phyloP scores from a whole-genome alignment of 345 rosid genomes.

The Pistacia atlantica region DNA sequence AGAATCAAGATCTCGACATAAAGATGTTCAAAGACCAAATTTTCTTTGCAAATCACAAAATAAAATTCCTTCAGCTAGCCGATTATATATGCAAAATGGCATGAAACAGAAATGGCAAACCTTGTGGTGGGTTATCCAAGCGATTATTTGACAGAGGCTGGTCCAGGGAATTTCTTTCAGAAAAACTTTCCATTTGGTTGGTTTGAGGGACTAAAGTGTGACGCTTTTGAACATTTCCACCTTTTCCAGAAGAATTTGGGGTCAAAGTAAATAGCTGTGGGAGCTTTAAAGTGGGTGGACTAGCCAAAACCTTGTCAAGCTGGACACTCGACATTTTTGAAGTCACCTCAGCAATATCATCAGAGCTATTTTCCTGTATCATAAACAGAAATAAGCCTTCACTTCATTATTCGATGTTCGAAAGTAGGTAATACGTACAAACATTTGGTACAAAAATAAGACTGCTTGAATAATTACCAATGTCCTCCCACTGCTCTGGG shows the following conservation, averaged over 20 bases:
- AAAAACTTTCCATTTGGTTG: slow-evolving; percentile 59
- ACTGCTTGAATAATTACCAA: slow-evolving; percentile 46
- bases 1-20: slow-evolving; percentile 1
- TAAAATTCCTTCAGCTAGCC: slow-evolving; percentile 2
- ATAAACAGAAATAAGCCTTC: slow-evolving; percentile 8
- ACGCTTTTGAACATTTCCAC: slow-evolving; percentile 76
- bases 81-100: neutral
- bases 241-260: slow-evolving; percentile 88
- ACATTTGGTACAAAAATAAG: slow-evolving; percentile 1
- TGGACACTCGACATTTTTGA: slow-evolving; percentile 73
- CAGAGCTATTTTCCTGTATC: slow-evolving; percentile 72
- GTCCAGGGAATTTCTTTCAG: slow-evolving; percentile 58
- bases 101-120: slow-evolving; percentile 41
- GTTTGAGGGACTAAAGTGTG: slow-evolving; percentile 53
- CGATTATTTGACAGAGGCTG: slow-evolving; percentile 52
- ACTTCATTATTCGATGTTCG: neutral
- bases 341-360: slow-evolving; percentile 68
- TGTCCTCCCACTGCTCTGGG: slow-evolving; percentile 77
- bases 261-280: slow-evolving; percentile 92
- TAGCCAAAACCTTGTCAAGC: slow-evolving; percentile 75
- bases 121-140: slow-evolving; percentile 56
- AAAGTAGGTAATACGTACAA: slow-evolving; percentile 10
- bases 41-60: slow-evolving; percentile 9
- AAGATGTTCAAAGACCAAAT: slow-evolving; percentile 14
- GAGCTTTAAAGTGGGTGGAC: slow-evolving; percentile 77